Percentiles rank a stretch among this genome's conserved stretches.
phyloP scores from a whole-genome alignment of 257 asterid species.

The Solanum neorickii region DNA sequence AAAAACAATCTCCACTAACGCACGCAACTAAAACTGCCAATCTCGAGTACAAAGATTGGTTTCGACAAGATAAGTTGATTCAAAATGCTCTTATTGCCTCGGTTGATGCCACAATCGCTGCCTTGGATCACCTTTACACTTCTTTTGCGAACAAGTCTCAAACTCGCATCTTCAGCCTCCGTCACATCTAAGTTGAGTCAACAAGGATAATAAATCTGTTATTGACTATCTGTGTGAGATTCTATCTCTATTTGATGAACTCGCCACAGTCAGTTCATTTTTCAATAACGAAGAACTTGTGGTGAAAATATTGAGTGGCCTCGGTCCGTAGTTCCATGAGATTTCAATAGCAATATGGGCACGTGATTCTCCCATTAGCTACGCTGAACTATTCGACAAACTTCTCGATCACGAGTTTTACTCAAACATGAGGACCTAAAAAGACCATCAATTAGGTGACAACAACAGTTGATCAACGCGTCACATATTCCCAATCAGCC shows the following conservation, averaged over 20 bases:
- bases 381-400: not conserved
- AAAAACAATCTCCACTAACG: too few relatives aligned
- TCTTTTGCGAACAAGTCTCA: not conserved
- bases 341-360: not conserved
- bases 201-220: not conserved
- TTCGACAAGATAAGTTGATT: too few relatives aligned
- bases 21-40: too few relatives aligned
- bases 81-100: too few relatives aligned
- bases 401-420: not conserved
- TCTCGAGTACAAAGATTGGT: too few relatives aligned
- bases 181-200: not conserved
- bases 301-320: not conserved
- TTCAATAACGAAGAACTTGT: not conserved
- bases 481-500: not conserved
- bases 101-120: too few relatives aligned
- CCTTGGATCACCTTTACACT: not conserved
- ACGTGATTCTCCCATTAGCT: not conserved
- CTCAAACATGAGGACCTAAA: not conserved
- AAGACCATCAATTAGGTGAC: not conserved
- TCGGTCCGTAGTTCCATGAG: not conserved
- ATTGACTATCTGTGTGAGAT: not conserved
- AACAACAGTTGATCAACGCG: not conserved
- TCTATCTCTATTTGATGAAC: not conserved
- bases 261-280: not conserved
- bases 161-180: not conserved